Base-by-base conservation (phyloP, 2,329 filamentous ascomycete genomes). In the Diaporthe batatas region DNA sequence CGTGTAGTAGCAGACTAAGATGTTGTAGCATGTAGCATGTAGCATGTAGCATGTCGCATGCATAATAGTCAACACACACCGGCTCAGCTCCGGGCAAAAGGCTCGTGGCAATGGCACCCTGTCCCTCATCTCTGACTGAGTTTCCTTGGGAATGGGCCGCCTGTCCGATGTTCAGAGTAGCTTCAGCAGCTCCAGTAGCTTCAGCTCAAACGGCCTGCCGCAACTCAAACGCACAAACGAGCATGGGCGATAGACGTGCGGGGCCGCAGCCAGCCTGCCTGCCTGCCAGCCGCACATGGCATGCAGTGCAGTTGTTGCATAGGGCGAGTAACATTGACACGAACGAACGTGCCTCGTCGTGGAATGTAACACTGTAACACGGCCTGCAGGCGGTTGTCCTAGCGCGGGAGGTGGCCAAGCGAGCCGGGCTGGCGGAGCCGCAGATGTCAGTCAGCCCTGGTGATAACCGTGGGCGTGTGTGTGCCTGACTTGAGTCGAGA, bases 401-500 rank as follows among this genome's bases (percentile, higher is more conserved):
- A 67, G 62, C 62, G 62, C 62, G 62, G 62, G 47, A 53, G 62
- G 18, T 32, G 44, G 44, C 62, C 32, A 53, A 39, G 47, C 62
- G 62, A 67, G 62, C 62, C 62, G 62, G 62, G 53, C 62, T 67
- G 62, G 62, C 62, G 62, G 62, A 67, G 62, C 62, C 62, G 62
- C 62, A 67, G 25, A 51, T 21, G 21, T 3, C 6, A 42, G 39
- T 42, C 39, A 42, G 18, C 18, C 57, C 14, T 42, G 14, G 59
- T 42, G 14, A 42, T 11, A 49, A 21, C 34, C 7, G 18, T 6
- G 23, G 42, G 12, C 16, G 58, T 6, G 59, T 32, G 58, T 6
- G 59, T 32, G 42, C 59, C 57, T 44, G 57, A 62, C 57, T 39
- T 39, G 36, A 39, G 36, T 12, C 44, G 25, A 32, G 12, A 58